Percentiles rank a stretch among this genome's conserved stretches.
Evolutionary conservation across 2,329 filamentous ascomycete species (phyloP).

Genomic region (Pseudogymnoascus sp.): DNA sequence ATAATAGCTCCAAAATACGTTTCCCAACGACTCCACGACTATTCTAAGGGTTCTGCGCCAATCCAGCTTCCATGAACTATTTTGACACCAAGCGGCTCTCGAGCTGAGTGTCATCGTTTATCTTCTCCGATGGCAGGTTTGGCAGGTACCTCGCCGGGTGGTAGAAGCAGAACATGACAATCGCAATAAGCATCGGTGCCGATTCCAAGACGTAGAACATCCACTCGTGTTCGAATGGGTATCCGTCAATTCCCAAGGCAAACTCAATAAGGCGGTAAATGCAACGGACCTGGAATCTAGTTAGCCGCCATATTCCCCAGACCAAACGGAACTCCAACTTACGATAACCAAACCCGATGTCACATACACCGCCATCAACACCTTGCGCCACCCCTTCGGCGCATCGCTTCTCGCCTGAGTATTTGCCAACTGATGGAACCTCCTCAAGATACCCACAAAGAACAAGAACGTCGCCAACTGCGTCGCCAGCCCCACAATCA

Average conservation of each 20-base stretch:
- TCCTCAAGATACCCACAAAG: slow-evolving; percentile 34
- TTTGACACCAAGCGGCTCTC: not conserved
- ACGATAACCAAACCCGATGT: slow-evolving; percentile 40
- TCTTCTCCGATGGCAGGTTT: slow-evolving; percentile 13
- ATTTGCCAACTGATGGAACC: slow-evolving; percentile 31
- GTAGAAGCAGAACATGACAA: slow-evolving; percentile 41
- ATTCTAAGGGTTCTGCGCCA: not conserved
- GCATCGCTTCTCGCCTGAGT: slow-evolving; percentile 20
- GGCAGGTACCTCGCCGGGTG: slow-evolving; percentile 37
- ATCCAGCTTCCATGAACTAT: not conserved
- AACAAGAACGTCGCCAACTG: slow-evolving; percentile 35
- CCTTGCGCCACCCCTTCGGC: slow-evolving; percentile 30
- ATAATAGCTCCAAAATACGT: not conserved
- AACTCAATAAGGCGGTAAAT: slow-evolving; percentile 47
- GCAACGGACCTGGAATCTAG: slow-evolving; percentile 36
- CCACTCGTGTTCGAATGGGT: slow-evolving; percentile 43
- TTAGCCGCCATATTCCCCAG: not conserved
- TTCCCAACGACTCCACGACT: not conserved
- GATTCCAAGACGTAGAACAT: slow-evolving; percentile 45
- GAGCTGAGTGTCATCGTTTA: not conserved
- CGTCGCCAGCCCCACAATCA: slow-evolving; percentile 36
- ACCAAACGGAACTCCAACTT: slow-evolving; percentile 19
- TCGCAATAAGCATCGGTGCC: slow-evolving; percentile 39
- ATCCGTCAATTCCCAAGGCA: slow-evolving; percentile 41
- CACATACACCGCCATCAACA: slow-evolving; percentile 36